A percentile compares a stretch with the other conserved stretches of the same genome.
phyloP scores from a whole-genome alignment of 768 basidiomycete species.

The Mycena capillaripes region DNA sequence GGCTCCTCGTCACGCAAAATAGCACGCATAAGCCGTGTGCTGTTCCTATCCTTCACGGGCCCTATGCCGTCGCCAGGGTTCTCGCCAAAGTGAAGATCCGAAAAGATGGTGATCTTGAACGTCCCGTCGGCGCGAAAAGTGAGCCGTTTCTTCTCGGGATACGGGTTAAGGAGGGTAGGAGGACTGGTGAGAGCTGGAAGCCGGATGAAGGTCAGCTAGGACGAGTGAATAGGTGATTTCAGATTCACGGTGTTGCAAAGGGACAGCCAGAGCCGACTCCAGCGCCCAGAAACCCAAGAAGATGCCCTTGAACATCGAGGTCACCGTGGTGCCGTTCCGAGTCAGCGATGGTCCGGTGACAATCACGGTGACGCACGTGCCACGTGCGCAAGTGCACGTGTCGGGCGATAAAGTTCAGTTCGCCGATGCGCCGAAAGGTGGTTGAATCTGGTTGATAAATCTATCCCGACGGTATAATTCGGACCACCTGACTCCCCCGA shows the following conservation, averaged over 20 bases:
- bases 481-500: too few relatives aligned
- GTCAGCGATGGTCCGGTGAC: too few relatives aligned
- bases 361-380: too few relatives aligned
- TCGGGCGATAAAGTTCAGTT: too few relatives aligned
- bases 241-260: not conserved
- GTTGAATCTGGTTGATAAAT: too few relatives aligned
- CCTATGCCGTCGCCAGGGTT: conserved; percentile 81
- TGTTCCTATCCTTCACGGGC: conserved; percentile 75
- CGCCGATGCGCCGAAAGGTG: too few relatives aligned
- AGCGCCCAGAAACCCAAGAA: too few relatives aligned
- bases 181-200: not conserved
- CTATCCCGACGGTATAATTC: too few relatives aligned
- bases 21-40: conserved; percentile 67
- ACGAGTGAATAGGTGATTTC: not conserved
- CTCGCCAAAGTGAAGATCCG: conserved; percentile 84
- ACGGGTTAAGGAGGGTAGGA: not conserved
- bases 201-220: not conserved
- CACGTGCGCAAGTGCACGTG: too few relatives aligned
- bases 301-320: too few relatives aligned
- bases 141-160: conserved; percentile 48
- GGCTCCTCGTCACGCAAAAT: conserved; percentile 72
- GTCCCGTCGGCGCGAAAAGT: conserved; percentile 70
- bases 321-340: too few relatives aligned
- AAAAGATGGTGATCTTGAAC: conserved; percentile 82
- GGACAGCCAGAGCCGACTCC: too few relatives aligned